Conservation (phyloP, 2,329 filamentous ascomycete species). For the Aspergillus sp. region DNA sequence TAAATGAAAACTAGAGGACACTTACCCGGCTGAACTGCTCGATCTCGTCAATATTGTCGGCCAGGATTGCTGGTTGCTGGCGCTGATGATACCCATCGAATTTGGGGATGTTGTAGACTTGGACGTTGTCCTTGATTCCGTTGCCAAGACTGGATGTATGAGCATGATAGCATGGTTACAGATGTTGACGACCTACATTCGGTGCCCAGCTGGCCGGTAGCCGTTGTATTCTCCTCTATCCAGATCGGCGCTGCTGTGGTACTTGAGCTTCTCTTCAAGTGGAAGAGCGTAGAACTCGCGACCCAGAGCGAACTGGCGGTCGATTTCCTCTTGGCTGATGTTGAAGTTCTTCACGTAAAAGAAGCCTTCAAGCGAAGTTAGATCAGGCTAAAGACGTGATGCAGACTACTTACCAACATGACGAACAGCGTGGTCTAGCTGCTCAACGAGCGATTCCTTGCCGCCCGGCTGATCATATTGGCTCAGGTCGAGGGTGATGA, state of each 20-base stretch:
- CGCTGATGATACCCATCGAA: constrained; percentile 53
- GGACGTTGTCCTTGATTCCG: constrained; percentile 56
- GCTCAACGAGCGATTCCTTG: constrained; percentile 56
- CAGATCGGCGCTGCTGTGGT: constrained; percentile 49
- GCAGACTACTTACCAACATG: constrained; percentile 38
- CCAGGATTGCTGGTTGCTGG: constrained; percentile 51
- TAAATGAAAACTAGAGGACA: no score
- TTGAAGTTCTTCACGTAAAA: constrained; percentile 67
- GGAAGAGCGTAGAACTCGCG: constrained; percentile 61
- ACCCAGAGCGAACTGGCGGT: constrained; percentile 63
- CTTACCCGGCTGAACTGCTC: constrained; percentile 54
- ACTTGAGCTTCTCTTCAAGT: constrained; percentile 61
- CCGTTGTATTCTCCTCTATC: constrained; percentile 60
- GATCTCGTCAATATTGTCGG: constrained; percentile 57
- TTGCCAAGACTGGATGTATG: constrained; percentile 31
- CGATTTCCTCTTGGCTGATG: constrained; percentile 61
- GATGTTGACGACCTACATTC: constrained; percentile 25
- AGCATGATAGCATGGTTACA: constrained; percentile 10
- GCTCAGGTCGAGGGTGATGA: constrained; percentile 60
- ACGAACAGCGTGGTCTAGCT: constrained; percentile 58
- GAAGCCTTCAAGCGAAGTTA: constrained; percentile 47
- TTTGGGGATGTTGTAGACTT: constrained; percentile 64
- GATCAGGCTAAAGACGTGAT: not conserved
- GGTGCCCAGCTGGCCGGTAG: constrained; percentile 53
- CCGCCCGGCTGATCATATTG: constrained; percentile 58